Percentiles rank a stretch among this genome's conserved stretches.
Conservation (phyloP, 768 basidiomycete genomes). For the Russula olivacea region DNA sequence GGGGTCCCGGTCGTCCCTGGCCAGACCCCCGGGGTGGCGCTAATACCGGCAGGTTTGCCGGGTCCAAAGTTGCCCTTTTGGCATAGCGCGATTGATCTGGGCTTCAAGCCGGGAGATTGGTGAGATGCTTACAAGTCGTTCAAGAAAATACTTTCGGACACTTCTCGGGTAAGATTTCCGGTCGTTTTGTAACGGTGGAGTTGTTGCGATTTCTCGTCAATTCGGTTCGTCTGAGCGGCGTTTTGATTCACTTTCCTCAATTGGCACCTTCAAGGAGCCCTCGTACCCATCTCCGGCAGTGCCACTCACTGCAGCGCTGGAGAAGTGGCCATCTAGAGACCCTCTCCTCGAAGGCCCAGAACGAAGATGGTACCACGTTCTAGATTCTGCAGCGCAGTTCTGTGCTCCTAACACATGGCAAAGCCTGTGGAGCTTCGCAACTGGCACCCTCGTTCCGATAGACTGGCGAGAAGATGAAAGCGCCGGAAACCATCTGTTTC, state of each 20-base stretch:
- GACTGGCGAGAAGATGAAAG: background rate
- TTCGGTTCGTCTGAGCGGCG: slow-evolving; percentile 2
- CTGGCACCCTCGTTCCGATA: slow-evolving; percentile 10
- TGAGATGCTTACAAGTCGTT: too few relatives aligned
- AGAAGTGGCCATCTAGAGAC: background rate
- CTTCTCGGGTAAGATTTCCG: background rate
- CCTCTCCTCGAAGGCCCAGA: slow-evolving; percentile 9
- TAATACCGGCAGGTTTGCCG: background rate
- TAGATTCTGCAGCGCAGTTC: background rate
- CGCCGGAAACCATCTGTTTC: slow-evolving; percentile 2
- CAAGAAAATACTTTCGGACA: background rate
- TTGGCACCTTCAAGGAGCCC: slow-evolving; percentile 14
- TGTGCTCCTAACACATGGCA: slow-evolving; percentile 3
- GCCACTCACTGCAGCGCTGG: slow-evolving; percentile 5
- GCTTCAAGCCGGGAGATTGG: slow-evolving; percentile 9
- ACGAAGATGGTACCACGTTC: background rate
- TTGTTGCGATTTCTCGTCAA: background rate
- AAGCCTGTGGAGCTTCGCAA: slow-evolving; percentile 7
- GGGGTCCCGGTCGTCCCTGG: background rate
- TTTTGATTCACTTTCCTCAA: slow-evolving; percentile 10
- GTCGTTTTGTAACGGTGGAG: background rate
- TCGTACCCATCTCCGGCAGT: background rate
- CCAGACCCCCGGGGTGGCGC: slow-evolving; percentile 2
- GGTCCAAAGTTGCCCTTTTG: slow-evolving; percentile 22
- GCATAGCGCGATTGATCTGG: slow-evolving; percentile 9